Evolutionary conservation across 345 rosid species (phyloP).

Genomic region (Linum usitatissimum): DNA sequence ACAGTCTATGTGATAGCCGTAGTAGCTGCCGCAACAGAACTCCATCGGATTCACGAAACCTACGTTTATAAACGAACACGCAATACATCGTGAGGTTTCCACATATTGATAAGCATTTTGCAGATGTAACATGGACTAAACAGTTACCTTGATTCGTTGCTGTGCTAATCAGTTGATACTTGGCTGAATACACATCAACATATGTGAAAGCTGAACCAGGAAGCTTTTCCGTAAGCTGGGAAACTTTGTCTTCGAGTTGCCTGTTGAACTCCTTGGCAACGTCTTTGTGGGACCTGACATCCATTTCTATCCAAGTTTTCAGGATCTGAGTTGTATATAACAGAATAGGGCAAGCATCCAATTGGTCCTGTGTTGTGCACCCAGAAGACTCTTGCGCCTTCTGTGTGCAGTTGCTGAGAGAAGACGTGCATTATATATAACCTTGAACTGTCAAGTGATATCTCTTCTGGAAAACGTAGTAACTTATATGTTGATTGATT

Average conservation of each 20-base stretch:
- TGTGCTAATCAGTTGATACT: slow-evolving; percentile 35
- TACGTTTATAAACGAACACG: slow-evolving; percentile 3
- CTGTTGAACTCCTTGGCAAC: slow-evolving; percentile 53
- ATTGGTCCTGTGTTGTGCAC: slow-evolving; percentile 75
- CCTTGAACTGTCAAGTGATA: neutral
- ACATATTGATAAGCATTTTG: neutral
- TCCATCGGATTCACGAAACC: slow-evolving; percentile 56
- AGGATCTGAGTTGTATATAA: slow-evolving; percentile 24
- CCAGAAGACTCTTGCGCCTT: slow-evolving; percentile 77
- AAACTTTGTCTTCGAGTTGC: slow-evolving; percentile 45
- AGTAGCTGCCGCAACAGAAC: slow-evolving; percentile 60
- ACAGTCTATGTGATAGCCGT: slow-evolving; percentile 53
- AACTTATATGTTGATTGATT: too few species aligned
- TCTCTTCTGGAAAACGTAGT: neutral
- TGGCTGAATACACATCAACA: slow-evolving; percentile 59
- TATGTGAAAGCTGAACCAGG: slow-evolving; percentile 41
- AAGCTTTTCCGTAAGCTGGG: slow-evolving; percentile 31
- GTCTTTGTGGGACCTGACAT: slow-evolving; percentile 45
- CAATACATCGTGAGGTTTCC: neutral
- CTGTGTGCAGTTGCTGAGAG: slow-evolving; percentile 37
- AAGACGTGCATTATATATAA: too few species aligned
- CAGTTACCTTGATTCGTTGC: slow-evolving; percentile 45
- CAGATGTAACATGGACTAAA: neutral
- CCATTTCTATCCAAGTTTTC: slow-evolving; percentile 38
- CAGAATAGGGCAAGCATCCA: slow-evolving; percentile 53